Percentiles rank a stretch among this genome's conserved stretches.
These are phyloP conservation scores for Teratosphaeria nubilosa DNA, from an alignment of 2,329 filamentous ascomycete species.

Conservation along the genomic window DNA sequence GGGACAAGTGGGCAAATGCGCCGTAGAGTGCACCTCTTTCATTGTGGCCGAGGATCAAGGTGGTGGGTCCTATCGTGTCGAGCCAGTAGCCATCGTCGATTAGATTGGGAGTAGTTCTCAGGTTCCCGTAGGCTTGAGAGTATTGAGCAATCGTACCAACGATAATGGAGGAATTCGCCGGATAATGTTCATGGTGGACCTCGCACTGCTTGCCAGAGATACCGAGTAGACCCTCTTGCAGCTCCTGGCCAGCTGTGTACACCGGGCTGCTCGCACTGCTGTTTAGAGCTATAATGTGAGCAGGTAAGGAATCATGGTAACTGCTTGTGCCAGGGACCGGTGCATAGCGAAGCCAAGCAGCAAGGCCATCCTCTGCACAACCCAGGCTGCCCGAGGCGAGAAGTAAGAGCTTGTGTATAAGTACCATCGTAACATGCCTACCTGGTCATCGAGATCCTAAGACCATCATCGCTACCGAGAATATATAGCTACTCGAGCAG, in stretches of 20 bases:
- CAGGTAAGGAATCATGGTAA: conserved; percentile 43
- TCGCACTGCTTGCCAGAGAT: conserved; percentile 42
- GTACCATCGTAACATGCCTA: background rate
- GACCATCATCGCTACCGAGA: too few relatives aligned
- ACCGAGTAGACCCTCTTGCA: conserved; percentile 46
- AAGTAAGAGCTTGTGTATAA: background rate
- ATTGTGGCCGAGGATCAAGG: conserved; percentile 54
- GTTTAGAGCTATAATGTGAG: conserved; percentile 45
- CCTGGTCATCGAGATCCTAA: background rate
- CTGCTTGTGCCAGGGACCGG: conserved; percentile 32
- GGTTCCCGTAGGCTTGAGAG: conserved; percentile 25
- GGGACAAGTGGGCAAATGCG: conserved; percentile 57
- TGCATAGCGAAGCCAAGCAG: conserved; percentile 56
- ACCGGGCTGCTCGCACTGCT: conserved; percentile 41
- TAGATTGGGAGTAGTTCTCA: conserved; percentile 31
- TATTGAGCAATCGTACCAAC: conserved; percentile 42
- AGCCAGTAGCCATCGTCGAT: conserved; percentile 54
- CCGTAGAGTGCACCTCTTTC: conserved; percentile 60
- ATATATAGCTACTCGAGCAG: background rate
- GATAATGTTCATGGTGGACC: conserved; percentile 2
- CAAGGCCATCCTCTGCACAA: conserved; percentile 49
- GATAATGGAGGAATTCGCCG: conserved; percentile 24
- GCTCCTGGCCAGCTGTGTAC: conserved; percentile 43
- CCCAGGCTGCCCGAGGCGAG: conserved; percentile 20
- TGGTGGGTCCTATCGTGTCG: conserved; percentile 33